These are phyloP conservation scores for Globisporangium lucens DNA, from an alignment of 352 stramenopile genomes.

Conservation along the genomic window DNA sequence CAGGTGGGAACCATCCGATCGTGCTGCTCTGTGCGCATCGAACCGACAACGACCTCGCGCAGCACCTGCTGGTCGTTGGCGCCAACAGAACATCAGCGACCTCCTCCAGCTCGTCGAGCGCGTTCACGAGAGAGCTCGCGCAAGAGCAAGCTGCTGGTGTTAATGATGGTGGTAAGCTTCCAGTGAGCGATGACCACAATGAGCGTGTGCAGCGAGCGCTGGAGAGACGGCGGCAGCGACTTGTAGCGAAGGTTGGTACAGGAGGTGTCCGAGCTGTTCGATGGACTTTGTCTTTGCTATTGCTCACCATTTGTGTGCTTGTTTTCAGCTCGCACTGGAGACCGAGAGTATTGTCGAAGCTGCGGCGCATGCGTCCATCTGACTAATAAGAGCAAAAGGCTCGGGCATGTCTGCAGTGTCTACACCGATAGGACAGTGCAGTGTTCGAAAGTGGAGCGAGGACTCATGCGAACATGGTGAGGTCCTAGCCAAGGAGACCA, in stretches of 20 bases:
- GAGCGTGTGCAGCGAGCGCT: constrained; percentile 44
- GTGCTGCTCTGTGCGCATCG: constrained; percentile 55
- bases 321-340: constrained; percentile 15
- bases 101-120: not conserved
- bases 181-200: constrained; percentile 19
- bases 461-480: too few relatives aligned
- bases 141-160: not conserved
- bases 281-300: not conserved
- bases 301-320: not conserved
- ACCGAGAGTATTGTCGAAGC: constrained; percentile 7
- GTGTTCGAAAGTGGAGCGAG: not conserved
- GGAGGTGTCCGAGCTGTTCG: not conserved
- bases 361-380: constrained; percentile 9
- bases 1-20: constrained; percentile 55
- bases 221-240: constrained; percentile 39
- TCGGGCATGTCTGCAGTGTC: not conserved
- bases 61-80: constrained; percentile 9
- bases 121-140: not conserved
- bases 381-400: not conserved
- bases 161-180: constrained; percentile 6
- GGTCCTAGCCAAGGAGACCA: too few relatives aligned
- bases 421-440: not conserved
- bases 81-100: not conserved
- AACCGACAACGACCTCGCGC: constrained; percentile 34
- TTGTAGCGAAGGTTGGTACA: constrained; percentile 37